A percentile compares a stretch with the other conserved stretches of the same genome.
Conservation (phyloP, 495 filamentous ascomycete genomes). For the Lentithecium fluviatile region DNA sequence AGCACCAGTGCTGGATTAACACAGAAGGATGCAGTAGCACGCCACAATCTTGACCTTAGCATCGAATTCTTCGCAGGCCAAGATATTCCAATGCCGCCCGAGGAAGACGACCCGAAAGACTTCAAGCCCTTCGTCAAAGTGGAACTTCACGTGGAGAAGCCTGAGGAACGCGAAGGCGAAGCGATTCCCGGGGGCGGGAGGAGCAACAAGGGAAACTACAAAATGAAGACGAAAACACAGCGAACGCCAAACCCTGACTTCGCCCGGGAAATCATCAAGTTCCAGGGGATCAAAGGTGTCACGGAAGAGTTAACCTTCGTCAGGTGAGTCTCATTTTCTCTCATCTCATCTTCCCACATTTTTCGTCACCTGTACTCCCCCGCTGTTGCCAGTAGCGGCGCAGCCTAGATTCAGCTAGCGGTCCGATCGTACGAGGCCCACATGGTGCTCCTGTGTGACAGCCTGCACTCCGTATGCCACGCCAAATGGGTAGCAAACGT, state of each 20-base stretch:
- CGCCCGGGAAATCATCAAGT: constrained; percentile 59
- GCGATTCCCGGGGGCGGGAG: constrained; percentile 49
- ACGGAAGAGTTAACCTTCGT: constrained; percentile 79
- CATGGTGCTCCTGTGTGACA: too few species aligned
- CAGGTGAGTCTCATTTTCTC: constrained; percentile 52
- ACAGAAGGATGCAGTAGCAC: constrained; percentile 33
- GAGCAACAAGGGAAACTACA: constrained; percentile 61
- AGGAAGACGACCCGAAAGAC: constrained; percentile 54
- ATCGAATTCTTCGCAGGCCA: constrained; percentile 59
- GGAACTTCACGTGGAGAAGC: constrained; percentile 74
- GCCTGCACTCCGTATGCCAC: too few species aligned
- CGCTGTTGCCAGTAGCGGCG: background rate
- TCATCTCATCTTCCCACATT: constrained; percentile 11
- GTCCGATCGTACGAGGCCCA: too few species aligned
- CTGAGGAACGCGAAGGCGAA: constrained; percentile 42
- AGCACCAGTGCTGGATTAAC: constrained; percentile 37
- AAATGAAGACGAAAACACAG: constrained; percentile 61
- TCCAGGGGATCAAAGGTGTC: constrained; percentile 61
- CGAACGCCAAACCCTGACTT: constrained; percentile 71
- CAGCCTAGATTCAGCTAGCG: too few species aligned
- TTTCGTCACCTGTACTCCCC: constrained; percentile 7
- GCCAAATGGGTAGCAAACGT: too few species aligned
- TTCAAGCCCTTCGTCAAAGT: constrained; percentile 80
- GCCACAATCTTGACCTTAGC: constrained; percentile 53
- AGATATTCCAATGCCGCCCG: constrained; percentile 54